These are phyloP conservation scores for Boletus albobrunnescens DNA, from an alignment of 1,284 basidiomycete species.

Conservation along the genomic window DNA sequence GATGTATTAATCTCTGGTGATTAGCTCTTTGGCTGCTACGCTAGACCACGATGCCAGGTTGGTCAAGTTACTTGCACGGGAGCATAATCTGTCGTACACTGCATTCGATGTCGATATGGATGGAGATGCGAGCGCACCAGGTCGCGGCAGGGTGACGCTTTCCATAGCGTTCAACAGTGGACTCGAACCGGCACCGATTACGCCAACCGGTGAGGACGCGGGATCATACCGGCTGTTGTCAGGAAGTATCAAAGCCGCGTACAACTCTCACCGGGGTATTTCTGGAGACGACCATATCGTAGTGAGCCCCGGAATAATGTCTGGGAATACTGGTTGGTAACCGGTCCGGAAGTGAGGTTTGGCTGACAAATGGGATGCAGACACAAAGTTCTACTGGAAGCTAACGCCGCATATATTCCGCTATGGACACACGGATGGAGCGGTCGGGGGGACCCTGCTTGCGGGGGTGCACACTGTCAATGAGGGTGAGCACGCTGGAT, in stretches of 20 bases:
- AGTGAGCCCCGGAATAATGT: slow-evolving; percentile 53
- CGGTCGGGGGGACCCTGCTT: slow-evolving; percentile 29
- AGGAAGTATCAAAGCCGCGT: slow-evolving; percentile 48
- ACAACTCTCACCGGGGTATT: slow-evolving; percentile 36
- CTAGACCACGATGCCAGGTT: slow-evolving; percentile 41
- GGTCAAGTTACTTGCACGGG: slow-evolving; percentile 40
- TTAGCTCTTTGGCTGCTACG: slow-evolving; percentile 43
- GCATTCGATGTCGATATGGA: slow-evolving; percentile 37
- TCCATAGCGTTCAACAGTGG: slow-evolving; percentile 36
- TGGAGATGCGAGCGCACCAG: slow-evolving; percentile 12
- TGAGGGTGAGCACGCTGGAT: slow-evolving; percentile 27
- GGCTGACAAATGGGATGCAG: slow-evolving; percentile 24
- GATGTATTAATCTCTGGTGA: not conserved
- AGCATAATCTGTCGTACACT: slow-evolving; percentile 44
- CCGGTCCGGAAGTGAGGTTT: not conserved
- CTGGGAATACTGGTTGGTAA: slow-evolving; percentile 34
- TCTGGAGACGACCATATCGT: slow-evolving; percentile 34
- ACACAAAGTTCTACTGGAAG: slow-evolving; percentile 47
- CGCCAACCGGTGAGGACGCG: slow-evolving; percentile 42
- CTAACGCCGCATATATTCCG: slow-evolving; percentile 48
- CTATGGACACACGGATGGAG: slow-evolving; percentile 38
- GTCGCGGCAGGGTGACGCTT: slow-evolving; percentile 39
- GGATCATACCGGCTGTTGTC: slow-evolving; percentile 47
- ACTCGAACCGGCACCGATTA: slow-evolving; percentile 55
- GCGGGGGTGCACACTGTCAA: slow-evolving; percentile 52